Evolutionary conservation across 345 rosid genomes (phyloP).

Genomic region (Aquilaria sinensis): DNA sequence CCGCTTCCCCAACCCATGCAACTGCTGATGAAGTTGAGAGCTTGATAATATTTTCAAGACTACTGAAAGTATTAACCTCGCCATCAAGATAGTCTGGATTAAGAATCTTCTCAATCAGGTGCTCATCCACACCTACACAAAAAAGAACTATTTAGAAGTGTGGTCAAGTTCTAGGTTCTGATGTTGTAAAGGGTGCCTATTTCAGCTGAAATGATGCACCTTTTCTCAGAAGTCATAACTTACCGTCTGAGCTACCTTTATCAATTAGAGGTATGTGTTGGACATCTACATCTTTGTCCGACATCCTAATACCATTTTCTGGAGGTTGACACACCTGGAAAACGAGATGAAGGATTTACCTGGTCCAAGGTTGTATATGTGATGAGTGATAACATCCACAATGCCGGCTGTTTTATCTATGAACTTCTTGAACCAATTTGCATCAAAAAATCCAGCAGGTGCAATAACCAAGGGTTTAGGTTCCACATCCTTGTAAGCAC

Average conservation of each 20-base stretch:
- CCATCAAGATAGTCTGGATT: constrained; percentile 63
- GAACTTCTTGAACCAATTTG: constrained; percentile 59
- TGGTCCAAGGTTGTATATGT: constrained; percentile 95
- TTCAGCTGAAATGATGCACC: not conserved
- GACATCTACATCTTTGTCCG: not conserved
- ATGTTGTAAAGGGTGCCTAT: not conserved
- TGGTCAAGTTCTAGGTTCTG: not conserved
- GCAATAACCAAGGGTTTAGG: constrained; percentile 64
- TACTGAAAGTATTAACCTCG: constrained; percentile 42
- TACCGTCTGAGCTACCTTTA: too few relatives aligned
- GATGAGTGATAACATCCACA: constrained; percentile 62
- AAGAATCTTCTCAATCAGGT: constrained; percentile 61
- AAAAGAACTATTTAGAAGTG: constrained; percentile 10
- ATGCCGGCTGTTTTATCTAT: constrained; percentile 41
- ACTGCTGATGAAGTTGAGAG: constrained; percentile 44
- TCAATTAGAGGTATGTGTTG: not conserved
- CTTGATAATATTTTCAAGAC: constrained; percentile 44
- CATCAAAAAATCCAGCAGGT: constrained; percentile 89
- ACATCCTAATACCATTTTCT: not conserved
- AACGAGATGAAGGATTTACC: constrained; percentile 29
- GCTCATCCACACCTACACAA: constrained; percentile 61
- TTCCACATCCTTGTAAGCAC: constrained; percentile 34
- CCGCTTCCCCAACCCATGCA: constrained; percentile 96
- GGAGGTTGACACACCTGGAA: not conserved
- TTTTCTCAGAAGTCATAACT: too few relatives aligned